Evolutionary conservation across 208 protist species (phyloP), one percentile per base, ranked within the genome.

Genomic region (Leishmania lainsoni): DNA sequence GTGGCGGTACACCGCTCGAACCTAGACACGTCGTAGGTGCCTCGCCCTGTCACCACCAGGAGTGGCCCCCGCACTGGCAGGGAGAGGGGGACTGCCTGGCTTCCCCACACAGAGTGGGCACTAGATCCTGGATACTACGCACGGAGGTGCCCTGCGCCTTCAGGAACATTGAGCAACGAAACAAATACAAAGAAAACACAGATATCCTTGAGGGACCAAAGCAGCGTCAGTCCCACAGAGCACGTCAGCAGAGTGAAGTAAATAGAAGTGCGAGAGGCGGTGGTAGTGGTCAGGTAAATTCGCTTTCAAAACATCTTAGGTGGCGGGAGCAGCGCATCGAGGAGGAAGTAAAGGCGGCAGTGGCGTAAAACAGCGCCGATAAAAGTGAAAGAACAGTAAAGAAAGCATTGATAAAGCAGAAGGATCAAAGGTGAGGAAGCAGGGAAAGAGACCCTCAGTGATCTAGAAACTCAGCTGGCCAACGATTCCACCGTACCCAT

Each of bases 401-500:
- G 71, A 76, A 16, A 61, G 17, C 29, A 16, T 42, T 20, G 22
- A 5, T 42, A 65, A 65, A 39, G 5, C 48, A 49, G 32, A 68
- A n/a, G 2, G 74, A 22, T 10, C 20, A 63, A 17, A 16, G 26
- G 42, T 2, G 16, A 52, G 5, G 29, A 48, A 9, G 20, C 9
- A 65, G 26, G 26, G 3, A 78, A 32, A 9, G 2, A 17, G 14
- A 5, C 2, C n/a, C 1, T 35, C 65, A 14, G 32, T 45, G 4
- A 35, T 16, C 32, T 63, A 78, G 75, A 58, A 79, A 42, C 45
- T 59, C 52, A 86, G 66, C 5, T 83, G 22, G 22, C 72, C 80
- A 51, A 86, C 74, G 35, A 91, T 83, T 39, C 20, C 45, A 2
- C 87, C 87, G 35, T 87, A 61, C 3, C 76, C 85, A 45, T 85